Base-by-base conservation (phyloP, 2,329 filamentous ascomycete species). In the Aspergillus sp. region DNA sequence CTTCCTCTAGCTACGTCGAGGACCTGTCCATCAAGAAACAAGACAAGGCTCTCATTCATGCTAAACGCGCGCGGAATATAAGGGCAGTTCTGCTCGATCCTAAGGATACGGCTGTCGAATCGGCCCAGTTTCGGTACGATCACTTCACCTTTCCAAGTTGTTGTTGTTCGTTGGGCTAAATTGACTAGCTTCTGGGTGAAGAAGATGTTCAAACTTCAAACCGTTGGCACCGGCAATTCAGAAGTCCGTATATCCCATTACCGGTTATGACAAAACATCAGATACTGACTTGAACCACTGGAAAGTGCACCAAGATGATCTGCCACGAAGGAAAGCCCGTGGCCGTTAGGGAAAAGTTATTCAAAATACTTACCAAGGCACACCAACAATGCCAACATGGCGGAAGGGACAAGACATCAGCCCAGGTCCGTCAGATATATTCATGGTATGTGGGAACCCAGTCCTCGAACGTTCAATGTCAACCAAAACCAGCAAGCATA, bases 391-490 rank as follows among this genome's bases (percentile, higher is more conserved):
- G 76, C 41, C 74, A 78, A 50, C 77, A 79, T 60, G 77, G 77
- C 48, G 77, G 77, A n/a, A 70, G 77, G 47, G 77, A 79, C 62
- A 79, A 79, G 58, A 79, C 77, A 16, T 79, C 77, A n/a, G 74
- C 75, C 9, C 73, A 78, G 54, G 77, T 79, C 43, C 70, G 77
- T 48, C 71, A 74, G 42, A 70, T 75, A 43, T 79, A 78, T 59
- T 79, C 77, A 55, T 79, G 77, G 77, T 79, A 70, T 49, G 44
- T 42, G 42, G 22, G 45, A 35, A 8, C 30, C 33, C 35, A 35
- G 26, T 38, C 35, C n/a, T n/a, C n/a, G n/a, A n/a, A n/a, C n/a
- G n/a, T n/a, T n/a, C 22, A 38, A n/a, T 20, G 10, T 16, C 24
- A 48, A 33, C 20, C 9, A n/a, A 8, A 1, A 16, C 11, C 35